phyloP scores from a whole-genome alignment of 2,329 filamentous ascomycete genomes.

The Diatrype stigma region DNA sequence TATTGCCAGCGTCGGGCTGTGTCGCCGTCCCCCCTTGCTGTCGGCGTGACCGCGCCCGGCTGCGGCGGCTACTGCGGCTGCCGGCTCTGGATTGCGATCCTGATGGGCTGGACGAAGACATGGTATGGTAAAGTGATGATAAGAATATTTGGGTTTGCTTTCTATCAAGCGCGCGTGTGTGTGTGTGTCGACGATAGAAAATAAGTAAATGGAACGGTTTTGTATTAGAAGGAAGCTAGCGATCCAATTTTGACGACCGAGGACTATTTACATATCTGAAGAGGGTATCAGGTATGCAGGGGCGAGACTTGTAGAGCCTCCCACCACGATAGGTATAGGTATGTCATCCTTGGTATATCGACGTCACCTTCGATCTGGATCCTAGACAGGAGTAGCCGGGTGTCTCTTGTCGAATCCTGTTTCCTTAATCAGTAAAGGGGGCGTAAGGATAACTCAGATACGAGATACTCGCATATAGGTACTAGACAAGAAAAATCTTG shows the following conservation, averaged over 20 bases:
- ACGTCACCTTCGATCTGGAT: slow-evolving; percentile 13
- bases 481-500: not conserved
- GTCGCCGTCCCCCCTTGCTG: slow-evolving; percentile 14
- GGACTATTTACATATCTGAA: slow-evolving; percentile 15
- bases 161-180: not conserved
- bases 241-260: not conserved
- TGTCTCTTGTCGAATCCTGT: slow-evolving; percentile 8
- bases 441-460: not conserved
- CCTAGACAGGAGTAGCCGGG: slow-evolving; percentile 1
- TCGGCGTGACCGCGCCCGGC: slow-evolving; percentile 20
- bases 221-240: not conserved
- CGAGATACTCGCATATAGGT: not conserved
- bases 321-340: no score
- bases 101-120: slow-evolving; percentile 23
- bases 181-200: not conserved
- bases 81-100: slow-evolving; percentile 13
- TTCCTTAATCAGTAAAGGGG: slow-evolving; percentile 1
- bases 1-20: slow-evolving; percentile 16
- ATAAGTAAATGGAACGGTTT: no score
- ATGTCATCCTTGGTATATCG: slow-evolving; percentile 8
- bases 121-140: slow-evolving; percentile 3
- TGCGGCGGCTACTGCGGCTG: slow-evolving; percentile 20
- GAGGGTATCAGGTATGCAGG: not conserved
- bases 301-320: not conserved
- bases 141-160: not conserved